Evolutionary conservation across 805 yeast species (phyloP), one percentile per base, ranked within the genome.

Genomic region (Starmerella apis): DNA sequence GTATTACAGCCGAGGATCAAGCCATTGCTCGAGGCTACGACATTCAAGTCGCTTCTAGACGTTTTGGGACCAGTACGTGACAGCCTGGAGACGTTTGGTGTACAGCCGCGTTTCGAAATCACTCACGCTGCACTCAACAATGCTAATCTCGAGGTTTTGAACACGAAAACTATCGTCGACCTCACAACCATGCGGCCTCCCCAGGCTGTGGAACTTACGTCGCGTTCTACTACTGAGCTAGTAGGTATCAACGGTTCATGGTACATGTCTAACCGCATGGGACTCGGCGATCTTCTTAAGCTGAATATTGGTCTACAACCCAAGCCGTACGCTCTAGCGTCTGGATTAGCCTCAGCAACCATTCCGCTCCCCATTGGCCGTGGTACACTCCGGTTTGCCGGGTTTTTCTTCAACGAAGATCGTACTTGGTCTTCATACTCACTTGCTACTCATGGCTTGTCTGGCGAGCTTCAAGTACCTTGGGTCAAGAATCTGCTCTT

Each of bases 361-460:
- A 28, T 48, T 14, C 60, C 61, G 16, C 43, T 52, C 41, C 61
- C 61, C 4, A 22, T 57, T 18, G 59, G 61, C 25, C 53, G 51
- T 9, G 53, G 55, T 31, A 31, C 45, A 38, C 20, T 56, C n/a
- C 47, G 46, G 18, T 31, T 52, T 30, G 37, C 46, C 25, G 66
- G 70, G 47, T 68, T 76, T 66, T 55, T 74, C 73, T 56, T 69
- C 70, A 65, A 76, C 72, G 79, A 75, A 63, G 62, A 72, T 72
- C 61, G 80, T 70, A 69, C 65, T 3, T 74, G 73, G 76, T 74
- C 68, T 19, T 72, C 78, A 43, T 75, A 79, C 37, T 78, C 80
- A 49, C 77, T 79, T 52, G 61, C 68, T 9, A 46, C 73, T 20
- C 67, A 67, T 33, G 80, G 80, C 2, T 23, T 71, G 9, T 58